Base-by-base conservation (phyloP, 164 flowering plant genomes). In the Berberis thunbergii region DNA sequence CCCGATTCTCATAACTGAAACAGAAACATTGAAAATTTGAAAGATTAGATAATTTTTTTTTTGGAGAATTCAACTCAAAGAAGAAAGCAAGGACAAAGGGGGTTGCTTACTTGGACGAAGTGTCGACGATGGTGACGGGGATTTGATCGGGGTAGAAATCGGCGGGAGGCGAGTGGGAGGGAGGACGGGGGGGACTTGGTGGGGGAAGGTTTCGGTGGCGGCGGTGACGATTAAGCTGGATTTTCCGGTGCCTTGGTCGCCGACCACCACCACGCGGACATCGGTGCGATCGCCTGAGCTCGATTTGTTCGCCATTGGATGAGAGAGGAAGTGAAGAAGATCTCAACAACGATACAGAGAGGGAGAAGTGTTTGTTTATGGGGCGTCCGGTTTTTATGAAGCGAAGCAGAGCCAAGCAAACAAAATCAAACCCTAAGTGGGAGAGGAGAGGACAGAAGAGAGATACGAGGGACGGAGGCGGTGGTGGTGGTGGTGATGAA, bases 171-270 rank as follows among this genome's bases (percentile, higher is more conserved):
- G 81, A 58, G 96, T 89, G 0, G 90, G 89, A 10, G 94, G 89
- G 59, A 89, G 72, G 5, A 88, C 85, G 5, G 83, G 68, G 0
- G 87, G 83, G 4, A 86, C 87, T 65, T 65, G 74, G 46, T 73
- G 75, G 5, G 93, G 91, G 62, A 85, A 85, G 1, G 81, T 57
- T 5, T 92, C 97, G 43, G 88, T 67, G 0, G 91, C 94, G 2
- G 81, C 82, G 0, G 98, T 72, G 5, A 78, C 76, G 11, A 92
- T 88, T 71, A 92, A 71, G 69, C 90, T 84, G 3, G 93, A 84
- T 63, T 92, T 92, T 2, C 98, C 98, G 7, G 96, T 88, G 58
- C 80, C 85, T 0, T 68, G 76, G 70, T 92, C 98, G 0, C 98
- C 98, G 43, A 74, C 86, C 1, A 92, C 96, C 41, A 86, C 96